Base-by-base conservation (phyloP, 2,329 filamentous ascomycete genomes). In the Fusarium falciforme region DNA sequence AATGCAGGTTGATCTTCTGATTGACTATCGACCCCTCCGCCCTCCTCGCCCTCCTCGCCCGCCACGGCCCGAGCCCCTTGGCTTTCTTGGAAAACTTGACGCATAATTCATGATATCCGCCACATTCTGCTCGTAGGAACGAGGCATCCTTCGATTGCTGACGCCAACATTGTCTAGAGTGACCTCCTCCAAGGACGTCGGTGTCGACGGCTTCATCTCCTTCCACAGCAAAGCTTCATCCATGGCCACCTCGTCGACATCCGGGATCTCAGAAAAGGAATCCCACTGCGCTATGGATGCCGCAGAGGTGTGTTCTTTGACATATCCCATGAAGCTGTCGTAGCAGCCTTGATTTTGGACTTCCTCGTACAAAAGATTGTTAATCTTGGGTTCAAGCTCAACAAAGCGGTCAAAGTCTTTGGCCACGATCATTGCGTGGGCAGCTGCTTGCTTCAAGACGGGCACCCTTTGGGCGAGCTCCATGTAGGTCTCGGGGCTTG, bases 41-140 rank as follows among this genome's bases (percentile, higher is more conserved):
- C 42, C 42, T 4, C 47, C 47, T 52, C 25, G 25, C 6, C 47
- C 47, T 31, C 27, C 27, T 31, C 47, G 47, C 17, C 27, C 47
- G 5, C 47, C 27, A 11, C 20, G 29, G 5, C 29, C 20, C 20
- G 17, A 29, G 9, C 14, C 52, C 35, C 31, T 55, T 33, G 20
- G n/a, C 4, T 35, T 55, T 3, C 14, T 36, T 16, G 77, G 70
- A 16, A 77, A 83, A 6, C 40, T n/a, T 3, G 61, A 66, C 3
- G 52, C 33, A 11, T 25, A 66, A 4, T 27, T n/a, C 35, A 68
- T 44, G 10, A 66, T 10, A 5, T 54, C 33, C 10, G 33, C 52
- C 5, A 36, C 42, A 14, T 60, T 63, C 12, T 27, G 29, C 0
- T 12, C 29, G 5, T n/a, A 5, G 1, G 27, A 35, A 10, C 1